These are phyloP conservation scores for Firmiana major DNA, from an alignment of 345 rosid genomes.

Conservation along the genomic window DNA sequence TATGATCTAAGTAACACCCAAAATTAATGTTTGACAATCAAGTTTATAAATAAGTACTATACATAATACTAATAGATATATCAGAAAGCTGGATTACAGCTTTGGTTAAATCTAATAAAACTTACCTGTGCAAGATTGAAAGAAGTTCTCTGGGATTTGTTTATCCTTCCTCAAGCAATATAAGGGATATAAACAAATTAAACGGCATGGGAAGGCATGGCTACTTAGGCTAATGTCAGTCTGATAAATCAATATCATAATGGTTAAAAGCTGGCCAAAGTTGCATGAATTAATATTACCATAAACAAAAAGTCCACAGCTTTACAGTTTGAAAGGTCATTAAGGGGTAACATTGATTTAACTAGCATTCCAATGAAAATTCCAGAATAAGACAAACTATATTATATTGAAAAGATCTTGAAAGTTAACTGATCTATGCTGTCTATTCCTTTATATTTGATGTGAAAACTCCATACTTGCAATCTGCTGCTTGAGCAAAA, in stretches of 20 bases:
- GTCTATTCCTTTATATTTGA: not conserved
- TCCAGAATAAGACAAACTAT: not conserved
- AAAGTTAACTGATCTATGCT: not conserved
- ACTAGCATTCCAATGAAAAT: conserved; percentile 2
- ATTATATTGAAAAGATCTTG: not conserved
- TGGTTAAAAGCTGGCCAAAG: conserved; percentile 16
- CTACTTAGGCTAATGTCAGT: conserved; percentile 7
- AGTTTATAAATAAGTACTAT: not conserved
- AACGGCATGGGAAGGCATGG: not conserved
- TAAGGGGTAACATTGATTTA: conserved; percentile 8
- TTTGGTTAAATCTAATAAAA: too few species aligned
- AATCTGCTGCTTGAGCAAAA: not conserved
- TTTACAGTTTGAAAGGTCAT: conserved; percentile 23
- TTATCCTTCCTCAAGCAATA: too few species aligned
- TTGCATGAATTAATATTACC: conserved; percentile 8
- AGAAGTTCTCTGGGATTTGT: not conserved
- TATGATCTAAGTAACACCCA: not conserved
- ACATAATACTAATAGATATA: not conserved
- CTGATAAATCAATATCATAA: conserved; percentile 7
- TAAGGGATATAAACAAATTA: too few species aligned
- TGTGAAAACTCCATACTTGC: not conserved
- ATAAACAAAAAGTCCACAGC: conserved; percentile 14
- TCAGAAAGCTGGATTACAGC: too few species aligned
- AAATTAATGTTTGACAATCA: not conserved
- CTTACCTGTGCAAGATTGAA: not conserved